Base-by-base conservation (phyloP, 2,329 filamentous ascomycete genomes). In the Cucurbitaria berberidis region DNA sequence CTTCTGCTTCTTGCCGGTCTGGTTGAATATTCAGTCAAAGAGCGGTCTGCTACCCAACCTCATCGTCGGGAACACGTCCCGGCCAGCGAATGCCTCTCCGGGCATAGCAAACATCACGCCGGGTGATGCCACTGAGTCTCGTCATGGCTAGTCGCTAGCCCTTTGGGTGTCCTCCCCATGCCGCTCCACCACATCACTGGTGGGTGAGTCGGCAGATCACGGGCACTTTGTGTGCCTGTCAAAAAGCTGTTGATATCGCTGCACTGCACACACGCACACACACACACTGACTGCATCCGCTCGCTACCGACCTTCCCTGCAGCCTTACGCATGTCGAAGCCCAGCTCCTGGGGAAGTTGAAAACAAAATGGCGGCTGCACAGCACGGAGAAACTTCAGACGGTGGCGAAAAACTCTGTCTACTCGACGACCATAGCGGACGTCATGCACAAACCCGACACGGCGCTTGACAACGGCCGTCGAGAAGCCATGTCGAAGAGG, bases 61-160 rank as follows among this genome's bases (percentile, higher is more conserved):
- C 29, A 40, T 40, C 46, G 55, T 42, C 46, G 56, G 52, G 53
- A 51, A 47, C 36, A 26, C 52, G 50, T 48, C 32, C 48, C 50
- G 47, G 53, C 30, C 51, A 59, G 45, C 13, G 43, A 40, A 50
- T 51, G 48, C 52, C 59, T 52, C 42, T 40, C 53, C 55, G 56
- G 55, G 59, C 54, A 57, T 55, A 51, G 55, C 42, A 57, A 42
- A 46, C 47, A 58, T 63, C 60, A 68, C 64, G 64, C 63, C 52
- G 58, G 55, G 62, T 67, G 64, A 67, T 59, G 58, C 61, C 59
- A 63, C 50, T 45, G 48, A 45, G 41, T 52, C 56, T 60, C 61
- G 59, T 64, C 61, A 58, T 59, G 41, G 45, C 53, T 60, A 57
- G 49, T 53, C 55, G 11, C n/a, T n/a, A n/a, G n/a, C n/a, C n/a